Evolutionary conservation across 495 filamentous ascomycete genomes (phyloP), one percentile per base, ranked within the genome.

Genomic region (Polyplosphaeria fusca): DNA sequence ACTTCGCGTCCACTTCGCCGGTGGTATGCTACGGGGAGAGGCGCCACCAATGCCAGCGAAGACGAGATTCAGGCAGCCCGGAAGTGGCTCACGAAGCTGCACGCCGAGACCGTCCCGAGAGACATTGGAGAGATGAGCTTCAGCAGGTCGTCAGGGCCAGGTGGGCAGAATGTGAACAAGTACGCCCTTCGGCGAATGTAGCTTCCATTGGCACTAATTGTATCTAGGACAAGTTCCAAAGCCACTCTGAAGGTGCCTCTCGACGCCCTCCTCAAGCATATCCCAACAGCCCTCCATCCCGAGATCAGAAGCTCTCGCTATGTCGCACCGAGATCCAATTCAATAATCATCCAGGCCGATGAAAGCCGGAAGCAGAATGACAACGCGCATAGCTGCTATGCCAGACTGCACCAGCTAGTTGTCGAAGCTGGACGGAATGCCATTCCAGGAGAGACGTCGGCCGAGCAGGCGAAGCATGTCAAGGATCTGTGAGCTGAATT

Each of bases 111-210:
- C 11, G 79, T 96, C 32, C 89, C 89, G 27, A 81, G 75, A 48
- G 77, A 78, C 41, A 65, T 81, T 42, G 81, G 85, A 48, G 79
- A 83, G 47, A 72, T 92, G 20, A 82, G 77, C 5, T 96, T 86
- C 69, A 88, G 88, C 56, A 79, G 90, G 22, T 91, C 92, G n/a
- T 89, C 88, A 52, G 93, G 93, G 0, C 88, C 92, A 9, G 93
- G 93, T 18, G 93, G 93, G 4, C 93, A 98, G 67, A 92, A 96
- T 73, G 89, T 93, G 40, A 98, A 98, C 72, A 96, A 96, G 92
- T 96, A 76, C 58, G 82, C 76, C 5, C 9, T 24, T 38, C 11
- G 26, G 19, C 18, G n/a, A 11, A 13, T 27, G 26, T 7, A 35
- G n/a, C 5, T 50, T 23, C 7, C n/a, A 40, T 32, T 43, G 40